Base-by-base conservation (phyloP, 371 early-diverging fungal genomes). In the Chytridium lagenaria region DNA sequence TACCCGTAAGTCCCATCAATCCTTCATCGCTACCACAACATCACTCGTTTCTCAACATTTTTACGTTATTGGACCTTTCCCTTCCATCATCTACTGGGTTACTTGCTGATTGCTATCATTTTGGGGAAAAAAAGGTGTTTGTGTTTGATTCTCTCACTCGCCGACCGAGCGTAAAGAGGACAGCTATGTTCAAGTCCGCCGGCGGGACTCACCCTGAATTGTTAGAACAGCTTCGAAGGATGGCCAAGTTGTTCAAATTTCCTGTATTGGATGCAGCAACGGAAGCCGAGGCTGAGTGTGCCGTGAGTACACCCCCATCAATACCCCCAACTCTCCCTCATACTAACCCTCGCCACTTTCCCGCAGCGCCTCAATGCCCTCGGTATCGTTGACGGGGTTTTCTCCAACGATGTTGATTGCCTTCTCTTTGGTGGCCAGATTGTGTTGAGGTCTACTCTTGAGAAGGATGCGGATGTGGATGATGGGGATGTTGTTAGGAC, bases 401-500 rank as follows among this genome's bases (percentile, higher is more conserved):
- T 72, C 33, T 52, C 72, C n/a, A 51, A 72, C 28, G 72, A 72
- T 55, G 66, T 44, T 2, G 72, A 72, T 55, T 10, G 52, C 39
- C 67, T 72, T 19, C 67, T 72, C 33, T 72, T 72, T 67, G 72
- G 72, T 19, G 72, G 65, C 3, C 33, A 52, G 34, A 1, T 34
- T 15, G 33, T 70, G 2, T 10, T 70, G 7, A 34, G 61, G 40
- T 26, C 68, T 16, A 37, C 61, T 10, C 10, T 70, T 30, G 23
- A 55, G 26, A 2, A 50, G 5, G 36, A 28, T 7, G 68, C 15
- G 50, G 5, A 23, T 33, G 16, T 23, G 7, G 30, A 40, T 23
- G 55, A 40, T 28, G 23, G 33, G 28, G 36, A 40, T 36, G 7
- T 0, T 19, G 10, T n/a, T 10, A 28, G 22, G 50, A 55, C 40